Evolutionary conservation across 2,329 filamentous ascomycete species (phyloP).

Genomic region (Aureobasidium melanogenum): DNA sequence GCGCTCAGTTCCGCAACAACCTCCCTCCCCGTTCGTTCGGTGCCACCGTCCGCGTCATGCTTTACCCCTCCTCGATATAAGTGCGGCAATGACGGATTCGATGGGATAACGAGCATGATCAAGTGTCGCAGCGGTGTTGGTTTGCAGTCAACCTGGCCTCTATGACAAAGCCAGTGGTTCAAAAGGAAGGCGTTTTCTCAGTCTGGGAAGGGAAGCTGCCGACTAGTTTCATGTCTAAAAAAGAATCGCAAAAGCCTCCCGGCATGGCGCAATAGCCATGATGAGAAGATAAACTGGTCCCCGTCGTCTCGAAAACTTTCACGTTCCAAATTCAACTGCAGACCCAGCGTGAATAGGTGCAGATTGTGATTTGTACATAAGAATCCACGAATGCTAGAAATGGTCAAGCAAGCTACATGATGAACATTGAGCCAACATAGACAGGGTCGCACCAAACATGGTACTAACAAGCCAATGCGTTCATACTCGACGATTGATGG

Average conservation of each 20-base stretch:
- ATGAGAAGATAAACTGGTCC: slow-evolving; percentile 12
- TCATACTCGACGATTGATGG: background rate
- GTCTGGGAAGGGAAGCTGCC: slow-evolving; percentile 12
- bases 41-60: slow-evolving; percentile 39
- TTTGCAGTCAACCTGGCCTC: slow-evolving; percentile 12
- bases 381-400: background rate
- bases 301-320: slow-evolving; percentile 10
- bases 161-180: slow-evolving; percentile 9
- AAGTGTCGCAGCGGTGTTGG: slow-evolving; percentile 11
- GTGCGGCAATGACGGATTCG: slow-evolving; percentile 3
- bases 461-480: background rate
- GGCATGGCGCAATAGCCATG: slow-evolving; percentile 13
- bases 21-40: slow-evolving; percentile 95
- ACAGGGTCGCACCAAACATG: background rate
- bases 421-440: background rate
- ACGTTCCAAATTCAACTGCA: slow-evolving; percentile 6
- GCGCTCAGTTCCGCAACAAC: slow-evolving; percentile 93
- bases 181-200: slow-evolving; percentile 13
- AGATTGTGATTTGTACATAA: background rate
- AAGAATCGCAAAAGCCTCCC: slow-evolving; percentile 13
- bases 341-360: background rate
- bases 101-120: slow-evolving; percentile 11
- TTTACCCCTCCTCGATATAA: slow-evolving; percentile 34
- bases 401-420: background rate
- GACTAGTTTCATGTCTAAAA: slow-evolving; percentile 13